A percentile compares a stretch with the other conserved stretches of the same genome.
Conservation (phyloP, 352 stramenopile species). For the Globisporangium sylvaticum region DNA sequence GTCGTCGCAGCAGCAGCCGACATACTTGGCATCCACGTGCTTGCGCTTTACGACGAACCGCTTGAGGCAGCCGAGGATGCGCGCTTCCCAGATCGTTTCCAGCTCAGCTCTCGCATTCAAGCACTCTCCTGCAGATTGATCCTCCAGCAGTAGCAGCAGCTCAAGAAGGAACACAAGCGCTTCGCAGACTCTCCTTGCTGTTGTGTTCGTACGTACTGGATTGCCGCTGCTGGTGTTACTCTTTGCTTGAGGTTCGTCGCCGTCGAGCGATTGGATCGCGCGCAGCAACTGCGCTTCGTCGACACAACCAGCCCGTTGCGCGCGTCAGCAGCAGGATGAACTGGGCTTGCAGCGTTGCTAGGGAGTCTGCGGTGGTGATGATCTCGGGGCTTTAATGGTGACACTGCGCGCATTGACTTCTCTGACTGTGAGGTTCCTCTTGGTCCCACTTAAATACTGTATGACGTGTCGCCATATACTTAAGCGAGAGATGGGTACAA, state of each 20-base stretch:
- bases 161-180: conserved; percentile 30
- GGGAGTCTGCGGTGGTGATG: neutral
- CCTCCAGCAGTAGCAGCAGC: conserved; percentile 19
- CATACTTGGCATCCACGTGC: neutral
- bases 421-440: neutral
- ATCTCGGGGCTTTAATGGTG: neutral
- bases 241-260: neutral
- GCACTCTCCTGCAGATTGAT: conserved; percentile 3
- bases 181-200: conserved; percentile 3
- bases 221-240: neutral
- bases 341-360: neutral
- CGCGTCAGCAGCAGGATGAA: neutral
- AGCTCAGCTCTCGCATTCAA: conserved; percentile 16
- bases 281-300: conserved; percentile 30
- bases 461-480: neutral
- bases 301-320: neutral
- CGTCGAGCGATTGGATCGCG: conserved; percentile 45
- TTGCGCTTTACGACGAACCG: conserved; percentile 25
- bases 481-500: conserved; percentile 4
- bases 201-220: neutral
- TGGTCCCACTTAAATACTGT: too few species aligned
- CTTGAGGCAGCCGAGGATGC: conserved; percentile 32
- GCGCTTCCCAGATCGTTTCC: conserved; percentile 30
- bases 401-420: conserved; percentile 6
- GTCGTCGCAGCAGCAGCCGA: conserved; percentile 18